Percentiles rank a stretch among this genome's conserved stretches.
Evolutionary conservation across 2,329 filamentous ascomycete species (phyloP).

Genomic region (Metarhizium anisopliae): DNA sequence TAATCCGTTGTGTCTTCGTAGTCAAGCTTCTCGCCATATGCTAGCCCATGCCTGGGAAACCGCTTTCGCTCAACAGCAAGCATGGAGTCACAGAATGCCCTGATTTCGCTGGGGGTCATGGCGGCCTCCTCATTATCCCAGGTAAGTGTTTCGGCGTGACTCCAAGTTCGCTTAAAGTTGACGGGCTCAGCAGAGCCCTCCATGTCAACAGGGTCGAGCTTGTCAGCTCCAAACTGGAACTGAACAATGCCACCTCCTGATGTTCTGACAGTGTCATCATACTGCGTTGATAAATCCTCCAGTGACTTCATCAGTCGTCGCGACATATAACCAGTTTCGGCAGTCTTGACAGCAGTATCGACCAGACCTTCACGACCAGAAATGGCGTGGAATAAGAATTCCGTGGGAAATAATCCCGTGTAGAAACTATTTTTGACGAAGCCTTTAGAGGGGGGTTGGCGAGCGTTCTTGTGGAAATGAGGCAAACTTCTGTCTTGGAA

Average conservation of each 20-base stretch:
- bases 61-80: slow-evolving; percentile 60
- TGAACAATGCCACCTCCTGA: slow-evolving; percentile 85
- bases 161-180: slow-evolving; percentile 85
- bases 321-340: slow-evolving; percentile 98
- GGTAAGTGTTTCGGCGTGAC: slow-evolving; percentile 66
- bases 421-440: slow-evolving; percentile 98
- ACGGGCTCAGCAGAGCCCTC: slow-evolving; percentile 89
- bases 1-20: slow-evolving; percentile 64
- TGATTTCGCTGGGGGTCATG: slow-evolving; percentile 66
- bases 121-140: slow-evolving; percentile 70
- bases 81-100: slow-evolving; percentile 56
- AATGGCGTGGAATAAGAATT: slow-evolving; percentile 98
- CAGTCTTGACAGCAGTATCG: slow-evolving; percentile 97
- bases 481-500: slow-evolving; percentile 94
- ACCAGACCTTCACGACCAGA: slow-evolving; percentile 97
- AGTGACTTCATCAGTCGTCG: slow-evolving; percentile 95
- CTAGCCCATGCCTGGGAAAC: slow-evolving; percentile 50
- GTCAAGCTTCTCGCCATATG: slow-evolving; percentile 46
- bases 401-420: slow-evolving; percentile 76
- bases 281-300: slow-evolving; percentile 87
- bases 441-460: slow-evolving; percentile 88
- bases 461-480: slow-evolving; percentile 89
- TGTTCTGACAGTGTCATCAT: slow-evolving; percentile 90
- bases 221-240: slow-evolving; percentile 95
- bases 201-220: slow-evolving; percentile 95